phyloP scores from a whole-genome alignment of 78 protist genomes.

The Monosiga brevicollis region DNA sequence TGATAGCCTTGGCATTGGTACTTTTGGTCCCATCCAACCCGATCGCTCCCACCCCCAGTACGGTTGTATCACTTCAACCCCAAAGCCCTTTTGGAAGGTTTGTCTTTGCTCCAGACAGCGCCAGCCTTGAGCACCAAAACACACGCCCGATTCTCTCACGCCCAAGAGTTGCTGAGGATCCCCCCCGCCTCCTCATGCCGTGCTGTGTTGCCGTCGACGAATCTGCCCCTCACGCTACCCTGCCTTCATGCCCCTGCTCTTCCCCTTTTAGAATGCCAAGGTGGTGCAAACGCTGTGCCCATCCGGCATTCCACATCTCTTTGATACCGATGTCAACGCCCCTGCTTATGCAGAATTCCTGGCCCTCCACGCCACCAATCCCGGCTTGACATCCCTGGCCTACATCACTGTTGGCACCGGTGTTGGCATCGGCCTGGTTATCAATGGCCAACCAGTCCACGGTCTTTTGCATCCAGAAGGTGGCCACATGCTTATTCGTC shows the following conservation, averaged over 20 bases:
- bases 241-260: too few relatives aligned
- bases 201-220: too few relatives aligned
- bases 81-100: too few relatives aligned
- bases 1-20: conserved; percentile 53
- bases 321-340: conserved; percentile 86
- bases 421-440: conserved; percentile 73
- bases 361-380: neutral
- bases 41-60: conserved; percentile 18
- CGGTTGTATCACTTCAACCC: conserved; percentile 75
- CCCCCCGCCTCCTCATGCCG: too few relatives aligned
- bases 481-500: conserved; percentile 53
- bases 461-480: conserved; percentile 73
- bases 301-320: conserved; percentile 31
- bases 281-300: conserved; percentile 30
- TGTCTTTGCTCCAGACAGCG: too few relatives aligned
- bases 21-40: conserved; percentile 76
- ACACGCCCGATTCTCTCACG: too few relatives aligned
- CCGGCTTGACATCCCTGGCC: conserved; percentile 20
- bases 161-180: too few relatives aligned
- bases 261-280: conserved; percentile 45
- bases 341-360: conserved; percentile 61
- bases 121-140: too few relatives aligned
- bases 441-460: conserved; percentile 35
- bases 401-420: conserved; percentile 87
- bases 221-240: too few relatives aligned